Percentiles rank a stretch among this genome's conserved stretches.
Evolutionary conservation across 163 green algal species (phyloP).

Genomic region (Coccomyxa subellipsoidea): DNA sequence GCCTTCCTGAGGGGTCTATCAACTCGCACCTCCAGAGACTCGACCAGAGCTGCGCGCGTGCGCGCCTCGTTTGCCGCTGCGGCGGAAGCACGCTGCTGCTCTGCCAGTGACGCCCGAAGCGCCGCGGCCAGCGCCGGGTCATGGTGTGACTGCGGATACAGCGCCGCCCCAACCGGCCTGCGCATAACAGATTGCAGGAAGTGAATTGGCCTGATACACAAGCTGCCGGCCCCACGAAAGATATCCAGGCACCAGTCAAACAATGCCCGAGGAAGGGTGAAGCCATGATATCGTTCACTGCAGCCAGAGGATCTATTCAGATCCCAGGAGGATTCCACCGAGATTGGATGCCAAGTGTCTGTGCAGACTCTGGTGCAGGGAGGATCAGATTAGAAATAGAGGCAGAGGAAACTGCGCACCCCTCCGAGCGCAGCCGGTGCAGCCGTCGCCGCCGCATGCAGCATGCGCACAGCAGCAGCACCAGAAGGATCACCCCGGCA

Average conservation of each 20-base stretch:
- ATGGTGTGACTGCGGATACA: background rate
- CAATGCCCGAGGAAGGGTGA: no score
- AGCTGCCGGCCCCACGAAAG: no score
- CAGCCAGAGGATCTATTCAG: no score
- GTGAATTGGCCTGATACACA: no score
- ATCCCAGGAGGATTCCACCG: no score
- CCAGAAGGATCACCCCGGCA: background rate
- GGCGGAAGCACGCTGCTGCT: background rate
- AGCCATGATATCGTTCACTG: no score
- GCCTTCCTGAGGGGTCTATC: background rate
- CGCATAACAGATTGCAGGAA: background rate
- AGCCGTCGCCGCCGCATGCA: background rate
- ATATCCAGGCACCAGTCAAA: no score
- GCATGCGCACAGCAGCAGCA: background rate
- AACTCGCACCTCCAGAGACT: background rate
- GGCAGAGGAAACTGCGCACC: background rate
- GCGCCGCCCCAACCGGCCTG: background rate
- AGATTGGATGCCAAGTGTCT: no score
- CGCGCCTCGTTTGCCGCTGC: background rate
- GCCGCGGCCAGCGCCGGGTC: background rate
- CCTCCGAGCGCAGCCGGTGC: background rate
- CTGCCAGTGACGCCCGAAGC: background rate
- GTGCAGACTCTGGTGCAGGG: no score
- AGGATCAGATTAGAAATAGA: background rate
- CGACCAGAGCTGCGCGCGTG: background rate